Base-by-base conservation (phyloP, 768 basidiomycete genomes). In the Mycena olivaceomarginata region DNA sequence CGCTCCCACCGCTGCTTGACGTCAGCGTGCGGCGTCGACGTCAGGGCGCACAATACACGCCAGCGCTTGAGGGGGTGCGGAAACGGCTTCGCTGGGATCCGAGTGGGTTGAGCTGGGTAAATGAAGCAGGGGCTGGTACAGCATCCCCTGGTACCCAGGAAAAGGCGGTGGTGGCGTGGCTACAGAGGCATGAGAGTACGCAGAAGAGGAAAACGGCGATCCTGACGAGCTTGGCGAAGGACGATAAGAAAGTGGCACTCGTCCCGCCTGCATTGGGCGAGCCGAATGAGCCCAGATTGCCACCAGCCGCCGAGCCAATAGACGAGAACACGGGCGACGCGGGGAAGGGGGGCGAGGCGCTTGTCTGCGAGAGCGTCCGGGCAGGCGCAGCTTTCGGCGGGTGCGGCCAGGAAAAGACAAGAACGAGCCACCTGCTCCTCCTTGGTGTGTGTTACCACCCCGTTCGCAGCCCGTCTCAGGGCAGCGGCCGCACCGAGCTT, bases 1-100 rank as follows among this genome's bases (percentile, higher is more conserved):
- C 13, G 64, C n/a, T 43, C 43, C 22, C 64, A 20, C 15, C 18
- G 37, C 9, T 37, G 64, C 46, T 67, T 67, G 46, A 51, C 66
- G 31, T 51, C 13, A 18, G 20, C 66, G 5, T 25, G 66, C 9
- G 18, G 51, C 20, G 51, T n/a, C 20, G 31, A 51, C 48, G 18
- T 67, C 66, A 2, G 66, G 66, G 15, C 48, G 31, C 37, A 67
- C 18, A 31, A 67, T 67, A 10, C 66, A 48, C 6, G 46, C 37
- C 16, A 67, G 46, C 1, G 66, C 43, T 31, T 31, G 31, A 31
- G 31, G 31, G 15, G 13, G 63, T n/a, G 63, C 41, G 41, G 63
- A 37, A n/a, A 62, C 37, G 22, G 16, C 15, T n/a, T 16, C 37
- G 37, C 16, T 6, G 31, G 15, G 11, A 45, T 7, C 48, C 7